Base-by-base conservation (phyloP, 2,329 filamentous ascomycete species). In the Phaeosphaeriaceae sp. region DNA sequence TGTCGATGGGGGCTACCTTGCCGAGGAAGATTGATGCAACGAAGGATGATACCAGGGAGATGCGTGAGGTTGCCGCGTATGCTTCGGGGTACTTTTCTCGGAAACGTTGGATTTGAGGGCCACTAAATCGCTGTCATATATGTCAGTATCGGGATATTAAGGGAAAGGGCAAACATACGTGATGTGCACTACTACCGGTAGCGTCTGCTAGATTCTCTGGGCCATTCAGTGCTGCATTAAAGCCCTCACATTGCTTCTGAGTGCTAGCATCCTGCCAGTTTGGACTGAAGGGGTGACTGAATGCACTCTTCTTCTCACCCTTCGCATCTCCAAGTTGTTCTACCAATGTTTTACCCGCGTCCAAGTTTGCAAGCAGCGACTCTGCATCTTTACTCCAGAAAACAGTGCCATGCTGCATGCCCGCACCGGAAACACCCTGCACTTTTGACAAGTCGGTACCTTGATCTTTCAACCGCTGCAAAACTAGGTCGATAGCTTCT, bases 221-320 rank as follows among this genome's bases (percentile, higher is more conserved):
- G 6, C 79, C 79, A 1, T 89, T 89, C 6, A 97, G 76, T 44
- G 80, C 78, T 4, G 78, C 81, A 72, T 97, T 92, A 68, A 97
- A 97, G 56, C 84, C 81, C 71, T 97, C 92, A 70, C 92, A 97
- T 76, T 99, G 90, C 59, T 81, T 81, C 77, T 97, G 92, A 2
- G 94, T 97, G 76, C 92, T 96, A 54, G 92, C 88, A 73, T 99
- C 94, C 76, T 97, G 94, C 94, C 94, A 99, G 73, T 97, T 99
- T 6, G 94, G 94, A 58, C 90, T 92, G 76, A 87, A 92, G 4
- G 89, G 87, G 72, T 95, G 88, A 13, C 92, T 89, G 68, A 97
- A 90, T 0, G 88, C 89, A 3, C 76, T 77, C 8, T 78, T 76
- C 42, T 64, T 59, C 54, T 75, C 67, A 11, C 69, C 70, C 51